Evolutionary conservation across 2,329 filamentous ascomycete species (phyloP), one percentile per base, ranked within the genome.

Genomic region (Colletotrichum tabaci): DNA sequence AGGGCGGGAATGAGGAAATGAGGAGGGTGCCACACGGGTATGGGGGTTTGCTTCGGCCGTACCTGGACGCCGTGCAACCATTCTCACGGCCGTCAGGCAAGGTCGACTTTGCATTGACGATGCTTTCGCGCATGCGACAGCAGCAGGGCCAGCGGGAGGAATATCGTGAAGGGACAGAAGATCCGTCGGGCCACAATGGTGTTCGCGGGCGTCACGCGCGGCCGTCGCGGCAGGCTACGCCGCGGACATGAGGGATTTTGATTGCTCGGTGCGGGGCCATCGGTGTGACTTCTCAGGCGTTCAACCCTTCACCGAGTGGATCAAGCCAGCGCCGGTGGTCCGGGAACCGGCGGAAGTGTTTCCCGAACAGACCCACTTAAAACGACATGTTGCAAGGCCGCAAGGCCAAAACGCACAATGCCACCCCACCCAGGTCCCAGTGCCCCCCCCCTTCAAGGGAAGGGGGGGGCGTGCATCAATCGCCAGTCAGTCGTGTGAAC

Each of bases 311-410:
- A 71, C 68, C 68, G 64, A 71, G 64, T 68, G 65, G 68, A 53
- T 55, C 64, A 35, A 47, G 65, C 46, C 65, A 55, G 46, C 52
- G 53, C 68, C 68, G 68, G 65, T 58, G 9, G 40, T 71, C 68
- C 68, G 68, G 68, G 58, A 68, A 49, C 57, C 58, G 68, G 68
- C 68, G 64, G 64, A 58, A 58, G 44, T 40, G 65, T n/a, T 68
- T 68, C 68, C 68, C 64, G 57, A 13, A 18, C 2, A 5, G 65
- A 4, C 18, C 68, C 68, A 67, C 26, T 52, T n/a, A 38, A 47
- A 13, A 4, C 6, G 13, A 18, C 3, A n/a, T 46, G 18, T 10
- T 23, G 38, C 26, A 46, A 67, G 61, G 58, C 56, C 64, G 57
- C 23, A 61, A 71, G 56, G 67, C 68, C 44, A 38, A 42, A 47